A percentile compares a stretch with the other conserved stretches of the same genome.
phyloP scores from a whole-genome alignment of 306 rosid species.

The Lathyrus aphaca region DNA sequence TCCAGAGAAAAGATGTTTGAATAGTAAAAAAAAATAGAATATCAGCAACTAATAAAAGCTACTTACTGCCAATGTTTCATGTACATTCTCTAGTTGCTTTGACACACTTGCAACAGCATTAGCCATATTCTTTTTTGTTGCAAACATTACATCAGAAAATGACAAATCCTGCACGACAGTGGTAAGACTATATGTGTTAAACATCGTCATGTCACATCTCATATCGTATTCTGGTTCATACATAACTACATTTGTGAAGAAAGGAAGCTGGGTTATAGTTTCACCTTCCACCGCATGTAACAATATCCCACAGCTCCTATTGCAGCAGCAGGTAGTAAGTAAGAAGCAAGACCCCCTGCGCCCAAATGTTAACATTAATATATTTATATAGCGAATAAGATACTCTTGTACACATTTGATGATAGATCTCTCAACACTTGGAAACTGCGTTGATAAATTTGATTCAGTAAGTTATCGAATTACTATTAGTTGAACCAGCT shows the following conservation, averaged over 20 bases:
- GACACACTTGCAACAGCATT: slow-evolving; percentile 69
- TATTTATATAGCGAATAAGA: slow-evolving; percentile 2
- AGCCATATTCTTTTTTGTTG: slow-evolving; percentile 76
- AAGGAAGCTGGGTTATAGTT: neutral
- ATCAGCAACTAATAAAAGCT: slow-evolving; percentile 30
- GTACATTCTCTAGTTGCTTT: slow-evolving; percentile 72
- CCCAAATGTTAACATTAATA: slow-evolving; percentile 35
- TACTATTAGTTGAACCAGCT: slow-evolving; percentile 4
- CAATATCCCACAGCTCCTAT: slow-evolving; percentile 84
- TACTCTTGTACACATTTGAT: neutral
- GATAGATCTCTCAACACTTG: slow-evolving; percentile 6
- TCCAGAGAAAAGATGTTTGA: slow-evolving; percentile 21
- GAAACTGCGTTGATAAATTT: neutral
- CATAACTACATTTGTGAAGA: slow-evolving; percentile 16
- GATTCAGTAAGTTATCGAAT: neutral
- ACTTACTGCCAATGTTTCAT: slow-evolving; percentile 82
- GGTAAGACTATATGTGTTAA: slow-evolving; percentile 9
- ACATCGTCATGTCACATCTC: slow-evolving; percentile 9
- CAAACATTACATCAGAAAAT: slow-evolving; percentile 82
- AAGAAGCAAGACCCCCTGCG: slow-evolving; percentile 67
- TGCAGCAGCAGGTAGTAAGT: slow-evolving; percentile 76
- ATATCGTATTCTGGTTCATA: slow-evolving; percentile 11
- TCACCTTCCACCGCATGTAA: slow-evolving; percentile 86
- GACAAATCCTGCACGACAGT: slow-evolving; percentile 65
- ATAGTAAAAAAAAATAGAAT: slow-evolving; percentile 22